These are phyloP conservation scores for Malassezia globosa DNA, from an alignment of 1,284 basidiomycete species.

Conservation along the genomic window DNA sequence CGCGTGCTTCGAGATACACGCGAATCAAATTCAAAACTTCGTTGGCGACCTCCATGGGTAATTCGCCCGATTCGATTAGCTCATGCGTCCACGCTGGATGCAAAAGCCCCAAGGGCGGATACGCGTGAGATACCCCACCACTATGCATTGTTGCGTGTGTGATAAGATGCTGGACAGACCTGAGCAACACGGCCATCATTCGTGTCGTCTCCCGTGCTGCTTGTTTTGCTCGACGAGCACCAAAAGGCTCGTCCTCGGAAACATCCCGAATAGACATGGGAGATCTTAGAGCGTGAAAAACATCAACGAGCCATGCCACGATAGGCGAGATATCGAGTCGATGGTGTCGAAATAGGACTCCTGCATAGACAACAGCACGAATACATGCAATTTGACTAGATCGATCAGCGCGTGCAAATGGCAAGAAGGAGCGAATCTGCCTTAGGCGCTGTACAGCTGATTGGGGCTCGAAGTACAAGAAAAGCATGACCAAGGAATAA, in stretches of 20 bases:
- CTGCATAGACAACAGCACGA: constrained; percentile 66
- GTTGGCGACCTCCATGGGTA: constrained; percentile 50
- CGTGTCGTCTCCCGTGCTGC: constrained; percentile 20
- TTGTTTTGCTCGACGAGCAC: constrained; percentile 4
- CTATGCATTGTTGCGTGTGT: constrained; percentile 48
- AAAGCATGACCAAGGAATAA: constrained; percentile 65
- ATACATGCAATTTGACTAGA: constrained; percentile 64
- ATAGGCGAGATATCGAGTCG: constrained; percentile 54
- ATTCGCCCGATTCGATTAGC: constrained; percentile 55
- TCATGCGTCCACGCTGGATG: constrained; percentile 58
- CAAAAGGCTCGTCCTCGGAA: background rate
- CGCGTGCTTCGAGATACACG: constrained; percentile 52
- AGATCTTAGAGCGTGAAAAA: constrained; percentile 57
- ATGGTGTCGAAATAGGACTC: constrained; percentile 59
- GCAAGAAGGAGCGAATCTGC: constrained; percentile 59
- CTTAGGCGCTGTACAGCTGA: constrained; percentile 55
- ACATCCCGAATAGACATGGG: constrained; percentile 12
- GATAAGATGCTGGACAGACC: constrained; percentile 57
- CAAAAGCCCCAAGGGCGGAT: constrained; percentile 60
- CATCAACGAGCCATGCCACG: constrained; percentile 60
- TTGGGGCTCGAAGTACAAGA: constrained; percentile 60
- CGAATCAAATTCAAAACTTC: constrained; percentile 58
- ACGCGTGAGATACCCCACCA: constrained; percentile 47
- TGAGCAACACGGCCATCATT: constrained; percentile 47
- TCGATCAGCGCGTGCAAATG: constrained; percentile 59